Conservation (phyloP, 768 basidiomycete species). For the Podaxis pistillaris region DNA sequence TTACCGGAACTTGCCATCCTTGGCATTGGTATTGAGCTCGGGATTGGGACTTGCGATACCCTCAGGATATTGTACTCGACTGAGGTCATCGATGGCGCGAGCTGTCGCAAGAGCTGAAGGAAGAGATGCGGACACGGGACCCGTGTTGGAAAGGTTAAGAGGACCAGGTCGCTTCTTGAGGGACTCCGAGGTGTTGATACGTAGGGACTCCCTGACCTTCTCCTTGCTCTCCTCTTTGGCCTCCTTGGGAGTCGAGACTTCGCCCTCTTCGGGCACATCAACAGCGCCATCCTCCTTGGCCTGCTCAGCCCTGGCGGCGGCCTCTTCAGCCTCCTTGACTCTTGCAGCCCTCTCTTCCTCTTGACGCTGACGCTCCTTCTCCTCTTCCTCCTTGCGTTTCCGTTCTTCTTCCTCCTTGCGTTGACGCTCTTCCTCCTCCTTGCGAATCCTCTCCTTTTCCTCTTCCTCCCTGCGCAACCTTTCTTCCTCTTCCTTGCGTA, state of each 20-base stretch:
- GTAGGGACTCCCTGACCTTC: slow-evolving; percentile 54
- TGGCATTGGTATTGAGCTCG: slow-evolving; percentile 81
- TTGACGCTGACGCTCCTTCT: slow-evolving; percentile 34
- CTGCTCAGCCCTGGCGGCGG: slow-evolving; percentile 24
- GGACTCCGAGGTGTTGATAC: slow-evolving; percentile 58
- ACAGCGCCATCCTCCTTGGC: slow-evolving; percentile 44
- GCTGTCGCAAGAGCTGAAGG: slow-evolving; percentile 79
- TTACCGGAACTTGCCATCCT: slow-evolving; percentile 88
- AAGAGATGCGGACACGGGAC: slow-evolving; percentile 42
- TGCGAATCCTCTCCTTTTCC: slow-evolving; percentile 20
- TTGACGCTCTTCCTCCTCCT: slow-evolving; percentile 32
- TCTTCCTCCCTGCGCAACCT: slow-evolving; percentile 29
- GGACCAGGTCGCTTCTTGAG: slow-evolving; percentile 65
- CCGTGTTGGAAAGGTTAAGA: slow-evolving; percentile 65
- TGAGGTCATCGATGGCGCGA: slow-evolving; percentile 80
- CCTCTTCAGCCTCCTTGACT: slow-evolving; percentile 20
- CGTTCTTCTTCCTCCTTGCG: slow-evolving; percentile 33
- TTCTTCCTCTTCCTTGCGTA: slow-evolving; percentile 28
- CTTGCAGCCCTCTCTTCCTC: slow-evolving; percentile 44
- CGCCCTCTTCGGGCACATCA: slow-evolving; percentile 40
- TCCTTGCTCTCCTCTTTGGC: slow-evolving; percentile 39
- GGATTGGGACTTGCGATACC: slow-evolving; percentile 78
- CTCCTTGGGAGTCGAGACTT: slow-evolving; percentile 32
- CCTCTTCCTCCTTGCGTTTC: slow-evolving; percentile 29
- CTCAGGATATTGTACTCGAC: slow-evolving; percentile 76